Evolutionary conservation across 2,329 filamentous ascomycete genomes (phyloP), one percentile per base, ranked within the genome.

Genomic region (Thelonectria discophora): DNA sequence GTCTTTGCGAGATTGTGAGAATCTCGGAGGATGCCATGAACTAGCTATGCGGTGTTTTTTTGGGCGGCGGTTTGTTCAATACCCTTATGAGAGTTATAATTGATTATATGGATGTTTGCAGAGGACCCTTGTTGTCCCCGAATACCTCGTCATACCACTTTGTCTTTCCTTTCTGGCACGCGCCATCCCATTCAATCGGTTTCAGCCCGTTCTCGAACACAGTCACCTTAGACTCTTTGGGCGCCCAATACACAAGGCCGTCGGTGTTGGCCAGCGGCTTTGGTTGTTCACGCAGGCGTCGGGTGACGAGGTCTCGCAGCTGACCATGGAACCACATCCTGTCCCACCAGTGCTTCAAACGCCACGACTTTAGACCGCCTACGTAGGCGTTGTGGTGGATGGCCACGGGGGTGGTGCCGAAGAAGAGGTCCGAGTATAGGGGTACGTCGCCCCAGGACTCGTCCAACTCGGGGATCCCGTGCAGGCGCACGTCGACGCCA

Each of bases 1-100:
- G 79, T 42, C 69, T 81, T 2, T 80, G 79, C 51, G 79, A 81
- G 69, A 78, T 81, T 69, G 79, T 81, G 21, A 71, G 76, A 55
- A 66, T 78, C 55, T 70, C 71, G 1, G 78, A 80, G 55, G 78
- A 79, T 42, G 61, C 55, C 20, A 37, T 49, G 15, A 39, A 15
- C 39, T 7, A 30, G 5, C 9, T 10, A 30, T 30, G 27, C 7
- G 27, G 59, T 61, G 62, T 58, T 55, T 40, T 40, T 15, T 58
- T 27, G 52, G 46, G 52, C 34, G 64, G 65, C 39, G 60, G 54
- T 64, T 58, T 58, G 40, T 60, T 64, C 42, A 70, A 72, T 72
- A 72, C 69, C 70, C 70, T 69, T 55, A 59, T 66, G 71, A 59
- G 59, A 55, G 63, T 62, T 46, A 46, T 24, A 17, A 20, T 18